Percentiles rank a stretch among this genome's conserved stretches.
These are phyloP conservation scores for Bacterosira constricta DNA, from an alignment of 108 stramenopile genomes.

Conservation along the genomic window DNA sequence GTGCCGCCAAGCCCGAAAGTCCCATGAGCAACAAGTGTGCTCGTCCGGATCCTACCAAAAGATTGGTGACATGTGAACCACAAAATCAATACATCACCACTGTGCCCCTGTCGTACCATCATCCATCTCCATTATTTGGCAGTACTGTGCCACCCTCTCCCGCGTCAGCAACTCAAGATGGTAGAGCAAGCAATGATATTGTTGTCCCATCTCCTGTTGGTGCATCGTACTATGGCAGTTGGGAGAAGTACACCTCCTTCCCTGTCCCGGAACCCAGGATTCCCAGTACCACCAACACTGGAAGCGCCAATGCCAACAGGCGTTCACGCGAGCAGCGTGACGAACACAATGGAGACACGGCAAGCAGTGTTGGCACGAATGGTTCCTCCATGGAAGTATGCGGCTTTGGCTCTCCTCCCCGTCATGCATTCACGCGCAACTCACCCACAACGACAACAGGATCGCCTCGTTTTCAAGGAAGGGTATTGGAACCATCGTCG, in stretches of 20 bases:
- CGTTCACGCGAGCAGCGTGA: constrained; percentile 36
- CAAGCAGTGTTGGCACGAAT: not conserved
- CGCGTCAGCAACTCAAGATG: not conserved
- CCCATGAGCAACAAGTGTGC: constrained; percentile 1
- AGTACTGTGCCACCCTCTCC: not conserved
- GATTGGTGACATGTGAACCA: no score
- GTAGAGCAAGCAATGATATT: constrained; percentile 1
- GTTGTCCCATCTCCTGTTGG: not conserved
- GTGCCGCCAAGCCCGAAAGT: not conserved
- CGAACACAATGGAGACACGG: constrained; percentile 19
- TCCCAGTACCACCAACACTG: not conserved
- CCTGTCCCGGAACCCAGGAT: not conserved
- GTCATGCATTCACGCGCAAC: constrained; percentile 2
- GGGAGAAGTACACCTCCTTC: constrained; percentile 18
- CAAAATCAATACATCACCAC: no score
- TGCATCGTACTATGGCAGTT: constrained; percentile 14
- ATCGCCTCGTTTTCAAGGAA: constrained; percentile 12
- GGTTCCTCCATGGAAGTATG: not conserved
- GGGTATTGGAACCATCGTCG: constrained; percentile 30
- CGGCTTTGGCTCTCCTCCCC: constrained; percentile 43
- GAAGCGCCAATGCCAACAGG: not conserved
- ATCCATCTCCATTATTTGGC: no score
- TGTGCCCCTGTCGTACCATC: not conserved
- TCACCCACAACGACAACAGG: constrained; percentile 1
- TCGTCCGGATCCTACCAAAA: not conserved